Evolutionary conservation across 2,329 filamentous ascomycete species (phyloP).

Genomic region (Rugonectria rugulosa): DNA sequence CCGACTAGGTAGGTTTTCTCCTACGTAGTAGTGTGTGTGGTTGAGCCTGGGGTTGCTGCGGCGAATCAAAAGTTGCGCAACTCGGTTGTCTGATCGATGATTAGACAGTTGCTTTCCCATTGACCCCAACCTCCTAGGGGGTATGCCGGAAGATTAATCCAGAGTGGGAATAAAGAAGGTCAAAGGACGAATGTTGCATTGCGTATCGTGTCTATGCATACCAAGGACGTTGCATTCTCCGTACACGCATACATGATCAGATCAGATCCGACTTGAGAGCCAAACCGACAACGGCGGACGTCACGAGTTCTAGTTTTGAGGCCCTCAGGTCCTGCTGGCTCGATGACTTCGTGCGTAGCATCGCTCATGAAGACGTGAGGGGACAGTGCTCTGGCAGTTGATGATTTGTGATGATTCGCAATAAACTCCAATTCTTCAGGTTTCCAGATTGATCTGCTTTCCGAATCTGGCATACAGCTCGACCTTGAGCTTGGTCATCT

Average conservation of each 20-base stretch:
- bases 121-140: slow-evolving; percentile 1
- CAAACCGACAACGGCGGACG: slow-evolving; percentile 14
- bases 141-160: not conserved
- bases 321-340: not conserved
- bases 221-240: slow-evolving; percentile 8
- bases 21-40: slow-evolving; percentile 8
- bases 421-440: slow-evolving; percentile 54
- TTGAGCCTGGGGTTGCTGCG: slow-evolving; percentile 12
- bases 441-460: slow-evolving; percentile 95
- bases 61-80: slow-evolving; percentile 22
- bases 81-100: slow-evolving; percentile 19
- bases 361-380: slow-evolving; percentile 8
- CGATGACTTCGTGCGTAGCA: slow-evolving; percentile 17
- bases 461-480: slow-evolving; percentile 94
- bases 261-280: slow-evolving; percentile 26
- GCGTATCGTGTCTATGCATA: slow-evolving; percentile 3
- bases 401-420: slow-evolving; percentile 3
- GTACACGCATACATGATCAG: slow-evolving; percentile 11
- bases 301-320: slow-evolving; percentile 27
- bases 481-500: slow-evolving; percentile 91
- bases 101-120: slow-evolving; percentile 9
- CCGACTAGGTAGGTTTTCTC: no score
- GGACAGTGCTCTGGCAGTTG: slow-evolving; percentile 34
- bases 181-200: slow-evolving; percentile 1
- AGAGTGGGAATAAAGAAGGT: not conserved